Percentiles rank a stretch among this genome's conserved stretches.
Evolutionary conservation across 148 eudicot genomes (phyloP).

Genomic region (Vaccinium corymbosum): DNA sequence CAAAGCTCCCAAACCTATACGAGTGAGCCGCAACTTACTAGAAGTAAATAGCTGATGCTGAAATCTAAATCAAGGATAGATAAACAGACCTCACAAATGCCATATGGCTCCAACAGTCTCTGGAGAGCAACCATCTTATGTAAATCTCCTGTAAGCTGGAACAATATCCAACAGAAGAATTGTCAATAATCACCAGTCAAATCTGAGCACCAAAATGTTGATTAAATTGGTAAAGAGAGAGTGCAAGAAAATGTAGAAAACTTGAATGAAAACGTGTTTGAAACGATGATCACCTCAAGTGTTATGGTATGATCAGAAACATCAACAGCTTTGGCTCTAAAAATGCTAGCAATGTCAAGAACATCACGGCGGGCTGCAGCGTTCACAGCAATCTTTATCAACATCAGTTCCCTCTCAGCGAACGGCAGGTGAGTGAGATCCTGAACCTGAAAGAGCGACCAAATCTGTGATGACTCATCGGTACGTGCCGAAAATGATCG

Average conservation of each 20-base stretch:
- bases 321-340: slow-evolving; percentile 95
- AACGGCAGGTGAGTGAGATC: slow-evolving; percentile 84
- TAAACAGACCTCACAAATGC: slow-evolving; percentile 89
- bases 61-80: background rate
- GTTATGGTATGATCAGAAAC: slow-evolving; percentile 96
- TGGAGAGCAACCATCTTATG: slow-evolving; percentile 89
- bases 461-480: slow-evolving; percentile 1
- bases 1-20: background rate
- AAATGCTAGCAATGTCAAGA: slow-evolving; percentile 84
- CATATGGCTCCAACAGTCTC: slow-evolving; percentile 80
- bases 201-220: background rate
- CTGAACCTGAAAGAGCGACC: slow-evolving; percentile 42
- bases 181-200: background rate
- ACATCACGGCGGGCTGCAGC: slow-evolving; percentile 83
- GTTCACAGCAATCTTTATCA: slow-evolving; percentile 87
- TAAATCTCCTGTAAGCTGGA: slow-evolving; percentile 78
- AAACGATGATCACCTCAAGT: slow-evolving; percentile 50
- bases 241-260: background rate
- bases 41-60: background rate
- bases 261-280: background rate
- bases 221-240: background rate
- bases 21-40: background rate
- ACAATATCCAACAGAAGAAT: slow-evolving; percentile 8
- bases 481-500: background rate
- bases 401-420: slow-evolving; percentile 91